Conservation (phyloP, 768 basidiomycete genomes). For the Suillus lakei region DNA sequence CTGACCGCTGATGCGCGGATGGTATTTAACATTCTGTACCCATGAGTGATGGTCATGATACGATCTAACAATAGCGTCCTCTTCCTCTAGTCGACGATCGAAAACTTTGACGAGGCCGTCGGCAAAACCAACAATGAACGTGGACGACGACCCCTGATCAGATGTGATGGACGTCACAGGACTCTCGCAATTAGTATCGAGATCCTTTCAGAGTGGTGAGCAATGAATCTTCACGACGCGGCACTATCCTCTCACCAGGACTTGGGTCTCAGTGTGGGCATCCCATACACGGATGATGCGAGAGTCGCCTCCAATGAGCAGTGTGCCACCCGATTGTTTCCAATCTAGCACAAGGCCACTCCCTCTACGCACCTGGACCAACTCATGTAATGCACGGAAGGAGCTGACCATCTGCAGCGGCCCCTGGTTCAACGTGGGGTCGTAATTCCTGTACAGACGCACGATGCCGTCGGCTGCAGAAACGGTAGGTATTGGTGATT, state of each 20-base stretch:
- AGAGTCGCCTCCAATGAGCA: constrained; percentile 93
- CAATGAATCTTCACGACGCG: constrained; percentile 4
- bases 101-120: constrained; percentile 91
- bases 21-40: constrained; percentile 91
- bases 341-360: constrained; percentile 90
- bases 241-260: constrained; percentile 56
- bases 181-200: constrained; percentile 88
- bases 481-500: constrained; percentile 6
- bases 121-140: constrained; percentile 90
- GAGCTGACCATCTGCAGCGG: constrained; percentile 92
- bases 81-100: constrained; percentile 86
- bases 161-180: constrained; percentile 86
- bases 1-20: constrained; percentile 68
- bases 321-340: constrained; percentile 85
- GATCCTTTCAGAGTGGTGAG: constrained; percentile 56
- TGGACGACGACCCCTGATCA: constrained; percentile 75
- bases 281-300: constrained; percentile 93
- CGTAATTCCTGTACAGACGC: constrained; percentile 92
- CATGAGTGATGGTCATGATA: constrained; percentile 83
- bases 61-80: constrained; percentile 80
- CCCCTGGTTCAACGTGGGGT: constrained; percentile 68
- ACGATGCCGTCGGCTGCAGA: constrained; percentile 85
- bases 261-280: constrained; percentile 83
- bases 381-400: constrained; percentile 86
- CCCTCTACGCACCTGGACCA: constrained; percentile 75